Conservation (phyloP, 805 yeast genomes). For the Candida krabiensis region DNA sequence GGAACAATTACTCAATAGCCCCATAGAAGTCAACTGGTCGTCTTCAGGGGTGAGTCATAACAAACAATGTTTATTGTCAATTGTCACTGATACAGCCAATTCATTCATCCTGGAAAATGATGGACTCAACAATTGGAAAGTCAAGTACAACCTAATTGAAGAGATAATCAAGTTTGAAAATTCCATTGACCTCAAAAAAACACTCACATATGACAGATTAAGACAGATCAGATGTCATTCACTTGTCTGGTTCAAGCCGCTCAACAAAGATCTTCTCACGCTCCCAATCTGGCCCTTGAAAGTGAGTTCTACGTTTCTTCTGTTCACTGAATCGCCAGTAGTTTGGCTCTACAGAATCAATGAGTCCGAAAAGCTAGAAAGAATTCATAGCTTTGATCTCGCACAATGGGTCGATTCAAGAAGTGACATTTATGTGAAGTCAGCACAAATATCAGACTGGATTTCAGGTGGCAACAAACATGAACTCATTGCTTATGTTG, state of each 20-base stretch:
- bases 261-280: neutral
- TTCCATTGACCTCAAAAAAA: slow-evolving; percentile 12
- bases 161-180: slow-evolving; percentile 11
- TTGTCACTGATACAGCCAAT: slow-evolving; percentile 21
- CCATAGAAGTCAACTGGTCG: slow-evolving; percentile 23
- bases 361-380: slow-evolving; percentile 1
- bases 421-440: slow-evolving; percentile 7
- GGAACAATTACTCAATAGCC: slow-evolving; percentile 10
- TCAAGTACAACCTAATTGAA: slow-evolving; percentile 15
- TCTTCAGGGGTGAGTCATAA: slow-evolving; percentile 17
- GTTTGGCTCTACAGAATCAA: slow-evolving; percentile 16
- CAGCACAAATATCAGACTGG: slow-evolving; percentile 19
- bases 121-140: slow-evolving; percentile 18
- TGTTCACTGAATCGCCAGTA: slow-evolving; percentile 16
- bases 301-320: slow-evolving; percentile 9
- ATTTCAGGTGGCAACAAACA: neutral
- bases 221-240: slow-evolving; percentile 24
- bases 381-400: slow-evolving; percentile 7
- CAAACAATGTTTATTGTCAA: slow-evolving; percentile 14
- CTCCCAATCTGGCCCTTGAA: slow-evolving; percentile 16
- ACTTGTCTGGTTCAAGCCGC: slow-evolving; percentile 19
- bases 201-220: slow-evolving; percentile 15
- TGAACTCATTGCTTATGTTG: slow-evolving; percentile 6
- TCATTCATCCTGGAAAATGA: slow-evolving; percentile 17
- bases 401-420: slow-evolving; percentile 2